Percentiles rank a stretch among this genome's conserved stretches.
These are phyloP conservation scores for Diaporthe sp. DNA, from an alignment of 2,329 filamentous ascomycete genomes.

Conservation along the genomic window DNA sequence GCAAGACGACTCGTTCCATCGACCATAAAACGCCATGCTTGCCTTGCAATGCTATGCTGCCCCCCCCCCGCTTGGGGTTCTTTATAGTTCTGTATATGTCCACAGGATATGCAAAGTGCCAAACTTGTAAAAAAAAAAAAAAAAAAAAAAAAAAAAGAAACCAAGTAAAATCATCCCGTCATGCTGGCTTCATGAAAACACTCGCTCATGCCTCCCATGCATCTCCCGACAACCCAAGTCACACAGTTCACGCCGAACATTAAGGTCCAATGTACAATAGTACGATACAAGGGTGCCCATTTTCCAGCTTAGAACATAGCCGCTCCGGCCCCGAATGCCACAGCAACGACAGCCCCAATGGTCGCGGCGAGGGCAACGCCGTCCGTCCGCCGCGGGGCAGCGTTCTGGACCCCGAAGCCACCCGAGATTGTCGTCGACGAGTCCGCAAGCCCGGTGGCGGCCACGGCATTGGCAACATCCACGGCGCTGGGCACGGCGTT, in stretches of 20 bases:
- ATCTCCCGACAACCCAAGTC: not conserved
- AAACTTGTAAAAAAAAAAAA: not conserved
- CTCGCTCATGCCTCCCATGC: not conserved
- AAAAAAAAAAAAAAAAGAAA: not conserved
- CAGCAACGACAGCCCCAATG: conserved; percentile 19
- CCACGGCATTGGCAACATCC: conserved; percentile 57
- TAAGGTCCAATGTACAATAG: not conserved
- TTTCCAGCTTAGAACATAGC: not conserved
- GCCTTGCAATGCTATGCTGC: conserved; percentile 11
- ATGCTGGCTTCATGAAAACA: conserved; percentile 19
- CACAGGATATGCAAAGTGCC: conserved; percentile 8
- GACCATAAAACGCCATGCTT: conserved; percentile 19
- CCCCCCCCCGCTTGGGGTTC: not conserved
- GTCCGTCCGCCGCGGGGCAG: not conserved
- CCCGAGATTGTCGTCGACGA: conserved; percentile 34
- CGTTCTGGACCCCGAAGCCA: conserved; percentile 35
- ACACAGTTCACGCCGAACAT: not conserved
- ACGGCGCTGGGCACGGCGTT: conserved; percentile 65
- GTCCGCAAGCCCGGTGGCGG: conserved; percentile 55
- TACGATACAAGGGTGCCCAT: not conserved
- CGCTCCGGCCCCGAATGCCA: conserved; percentile 26
- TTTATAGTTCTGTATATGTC: conserved; percentile 18
- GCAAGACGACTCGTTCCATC: not conserved
- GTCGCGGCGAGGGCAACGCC: not conserved
- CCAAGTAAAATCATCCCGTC: not conserved